A percentile compares a stretch with the other conserved stretches of the same genome.
Evolutionary conservation across 208 protist species (phyloP).

Genomic region (Kentomonas sorsogonicus): DNA sequence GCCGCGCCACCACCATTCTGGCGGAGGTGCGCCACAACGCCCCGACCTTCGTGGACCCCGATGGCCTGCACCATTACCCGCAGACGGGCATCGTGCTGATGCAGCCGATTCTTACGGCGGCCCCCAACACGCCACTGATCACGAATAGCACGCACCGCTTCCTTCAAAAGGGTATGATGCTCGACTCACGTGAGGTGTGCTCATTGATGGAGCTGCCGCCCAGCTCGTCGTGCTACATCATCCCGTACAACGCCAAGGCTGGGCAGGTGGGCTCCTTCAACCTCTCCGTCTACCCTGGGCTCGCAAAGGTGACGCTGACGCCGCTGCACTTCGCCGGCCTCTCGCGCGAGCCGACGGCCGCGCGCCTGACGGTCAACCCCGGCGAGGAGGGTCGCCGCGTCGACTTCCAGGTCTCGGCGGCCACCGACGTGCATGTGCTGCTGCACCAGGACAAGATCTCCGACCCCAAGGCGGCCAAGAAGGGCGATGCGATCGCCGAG

Average conservation of each 20-base stretch:
- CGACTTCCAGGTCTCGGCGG: constrained; percentile 54
- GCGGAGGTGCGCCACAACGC: constrained; percentile 68
- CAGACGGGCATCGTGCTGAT: constrained; percentile 73
- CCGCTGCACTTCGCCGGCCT: constrained; percentile 70
- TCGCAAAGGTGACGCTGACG: constrained; percentile 63
- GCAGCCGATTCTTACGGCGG: constrained; percentile 41
- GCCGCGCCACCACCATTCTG: constrained; percentile 55
- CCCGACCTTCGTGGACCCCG: constrained; percentile 53
- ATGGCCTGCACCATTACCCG: constrained; percentile 76
- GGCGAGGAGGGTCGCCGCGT: constrained; percentile 38
- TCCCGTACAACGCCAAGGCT: constrained; percentile 73
- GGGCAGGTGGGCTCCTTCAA: constrained; percentile 59
- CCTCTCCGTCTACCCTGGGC: constrained; percentile 76
- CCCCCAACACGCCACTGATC: constrained; percentile 61
- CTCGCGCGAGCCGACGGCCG: constrained; percentile 33
- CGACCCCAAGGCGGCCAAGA: constrained; percentile 16
- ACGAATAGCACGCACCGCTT: constrained; percentile 77
- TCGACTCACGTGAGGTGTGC: constrained; percentile 83
- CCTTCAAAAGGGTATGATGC: constrained; percentile 82
- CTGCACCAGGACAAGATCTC: constrained; percentile 67
- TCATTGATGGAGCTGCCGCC: constrained; percentile 63
- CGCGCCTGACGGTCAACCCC: constrained; percentile 34
- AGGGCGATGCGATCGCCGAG: constrained; percentile 61
- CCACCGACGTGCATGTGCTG: constrained; percentile 72
- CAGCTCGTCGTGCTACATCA: constrained; percentile 57